phyloP scores from a whole-genome alignment of 805 yeast genomes.

The Scheffersomyces stipitis region DNA sequence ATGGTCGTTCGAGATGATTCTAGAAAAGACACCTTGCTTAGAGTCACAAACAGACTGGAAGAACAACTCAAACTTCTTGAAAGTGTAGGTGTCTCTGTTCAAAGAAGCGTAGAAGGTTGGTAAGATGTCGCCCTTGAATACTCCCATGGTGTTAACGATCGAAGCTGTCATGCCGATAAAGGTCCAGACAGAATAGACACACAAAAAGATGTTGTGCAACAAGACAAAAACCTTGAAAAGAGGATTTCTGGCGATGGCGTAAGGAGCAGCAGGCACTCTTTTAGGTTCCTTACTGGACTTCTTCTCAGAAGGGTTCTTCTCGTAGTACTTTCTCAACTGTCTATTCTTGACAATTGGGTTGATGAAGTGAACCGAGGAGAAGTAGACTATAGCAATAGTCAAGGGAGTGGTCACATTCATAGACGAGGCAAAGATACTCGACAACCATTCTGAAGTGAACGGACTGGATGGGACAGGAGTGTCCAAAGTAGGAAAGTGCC shows the following conservation, averaged over 20 bases:
- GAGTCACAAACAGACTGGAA: conserved; percentile 64
- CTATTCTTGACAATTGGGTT: conserved; percentile 50
- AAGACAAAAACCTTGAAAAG: conserved; percentile 56
- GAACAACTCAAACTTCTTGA: conserved; percentile 39
- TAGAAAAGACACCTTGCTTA: conserved; percentile 57
- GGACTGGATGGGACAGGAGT: conserved; percentile 36
- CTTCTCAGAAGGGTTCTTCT: conserved; percentile 19
- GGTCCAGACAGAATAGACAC: conserved; percentile 71
- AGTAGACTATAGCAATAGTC: conserved; percentile 57
- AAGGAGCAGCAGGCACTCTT: conserved; percentile 55
- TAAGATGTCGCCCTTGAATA: conserved; percentile 15
- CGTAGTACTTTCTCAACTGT: conserved; percentile 36
- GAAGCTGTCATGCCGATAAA: conserved; percentile 62
- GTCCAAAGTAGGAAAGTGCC: conserved; percentile 28
- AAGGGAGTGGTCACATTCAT: conserved; percentile 56
- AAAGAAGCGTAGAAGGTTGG: conserved; percentile 6
- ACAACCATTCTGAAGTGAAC: conserved; percentile 28
- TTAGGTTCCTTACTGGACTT: conserved; percentile 22
- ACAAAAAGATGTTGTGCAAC: conserved; percentile 59
- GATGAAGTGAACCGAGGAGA: conserved; percentile 53
- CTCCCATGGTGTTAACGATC: conserved; percentile 40
- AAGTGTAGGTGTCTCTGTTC: conserved; percentile 2
- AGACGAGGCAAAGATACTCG: conserved; percentile 36
- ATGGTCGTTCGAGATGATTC: conserved; percentile 12
- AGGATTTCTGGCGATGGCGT: conserved; percentile 41